Conservation (phyloP, 2,329 filamentous ascomycete species). For the Tolypocladium endophyticum region DNA sequence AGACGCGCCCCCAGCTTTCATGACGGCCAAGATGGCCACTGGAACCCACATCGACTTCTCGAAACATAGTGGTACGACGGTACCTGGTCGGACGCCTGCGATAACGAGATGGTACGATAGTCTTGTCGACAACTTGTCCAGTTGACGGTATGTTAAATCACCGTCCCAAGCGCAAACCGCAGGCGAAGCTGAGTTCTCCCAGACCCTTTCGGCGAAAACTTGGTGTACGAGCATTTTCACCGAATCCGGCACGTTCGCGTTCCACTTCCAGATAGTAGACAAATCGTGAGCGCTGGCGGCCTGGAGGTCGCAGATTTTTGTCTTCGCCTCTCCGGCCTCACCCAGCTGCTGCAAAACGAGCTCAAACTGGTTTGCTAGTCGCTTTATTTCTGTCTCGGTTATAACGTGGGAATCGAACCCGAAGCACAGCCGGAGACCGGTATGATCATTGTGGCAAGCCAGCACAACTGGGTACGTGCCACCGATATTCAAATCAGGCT, state of each 20-base stretch:
- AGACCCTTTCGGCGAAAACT: conserved; percentile 6
- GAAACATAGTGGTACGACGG: conserved; percentile 18
- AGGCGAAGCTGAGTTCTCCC: conserved; percentile 1
- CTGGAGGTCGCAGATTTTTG: neutral
- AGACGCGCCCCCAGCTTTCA: conserved; percentile 19
- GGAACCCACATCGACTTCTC: conserved; percentile 22
- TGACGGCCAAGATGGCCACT: conserved; percentile 18
- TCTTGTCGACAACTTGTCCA: conserved; percentile 4
- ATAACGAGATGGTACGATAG: conserved; percentile 3
- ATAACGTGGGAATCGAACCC: neutral
- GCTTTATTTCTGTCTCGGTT: neutral
- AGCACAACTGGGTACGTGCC: neutral
- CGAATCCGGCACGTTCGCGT: conserved; percentile 2
- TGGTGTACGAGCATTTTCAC: conserved; percentile 8
- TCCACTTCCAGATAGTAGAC: conserved; percentile 9
- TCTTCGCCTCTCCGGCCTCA: neutral
- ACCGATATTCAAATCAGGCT: neutral
- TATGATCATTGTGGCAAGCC: neutral
- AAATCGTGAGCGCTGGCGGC: neutral
- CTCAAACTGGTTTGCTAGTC: neutral
- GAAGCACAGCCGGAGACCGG: neutral
- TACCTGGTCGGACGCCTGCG: conserved; percentile 11
- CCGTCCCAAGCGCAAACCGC: conserved; percentile 16
- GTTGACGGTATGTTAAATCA: conserved; percentile 9
- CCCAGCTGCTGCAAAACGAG: neutral